Percentiles rank a stretch among this genome's conserved stretches.
These are phyloP conservation scores for Sinapis alba DNA, from an alignment of 441 rosid species.

Conservation along the genomic window DNA sequence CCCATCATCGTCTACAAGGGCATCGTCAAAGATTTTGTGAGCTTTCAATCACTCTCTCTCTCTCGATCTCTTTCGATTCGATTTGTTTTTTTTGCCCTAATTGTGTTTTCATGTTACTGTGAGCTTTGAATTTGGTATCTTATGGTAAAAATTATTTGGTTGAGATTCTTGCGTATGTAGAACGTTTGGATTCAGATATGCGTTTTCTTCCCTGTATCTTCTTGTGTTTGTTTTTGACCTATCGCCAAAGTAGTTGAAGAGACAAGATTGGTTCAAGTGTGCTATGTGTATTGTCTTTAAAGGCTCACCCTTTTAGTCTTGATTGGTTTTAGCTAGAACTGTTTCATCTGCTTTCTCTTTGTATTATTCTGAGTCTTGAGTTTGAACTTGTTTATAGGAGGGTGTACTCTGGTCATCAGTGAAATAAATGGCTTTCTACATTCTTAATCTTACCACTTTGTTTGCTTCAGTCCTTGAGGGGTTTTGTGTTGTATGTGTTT, in stretches of 20 bases:
- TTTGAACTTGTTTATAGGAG: neutral
- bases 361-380: neutral
- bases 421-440: neutral
- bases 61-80: neutral
- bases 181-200: neutral
- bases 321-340: neutral
- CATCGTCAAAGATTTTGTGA: constrained; percentile 51
- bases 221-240: constrained; percentile 3
- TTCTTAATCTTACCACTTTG: neutral
- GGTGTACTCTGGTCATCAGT: neutral
- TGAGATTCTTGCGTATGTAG: neutral
- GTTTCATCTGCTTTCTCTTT: neutral
- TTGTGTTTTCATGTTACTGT: neutral
- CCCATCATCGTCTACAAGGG: constrained; percentile 82
- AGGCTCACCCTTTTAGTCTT: neutral
- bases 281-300: neutral
- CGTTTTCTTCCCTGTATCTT: neutral
- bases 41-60: neutral
- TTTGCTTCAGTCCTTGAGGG: neutral
- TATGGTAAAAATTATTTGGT: neutral
- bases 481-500: too few species aligned
- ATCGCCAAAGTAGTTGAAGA: neutral
- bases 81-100: constrained; percentile 17
- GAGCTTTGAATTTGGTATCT: neutral
- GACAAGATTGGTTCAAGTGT: neutral